phyloP scores from a whole-genome alignment of 2,329 filamentous ascomycete genomes.

The Ilyonectria destructans region DNA sequence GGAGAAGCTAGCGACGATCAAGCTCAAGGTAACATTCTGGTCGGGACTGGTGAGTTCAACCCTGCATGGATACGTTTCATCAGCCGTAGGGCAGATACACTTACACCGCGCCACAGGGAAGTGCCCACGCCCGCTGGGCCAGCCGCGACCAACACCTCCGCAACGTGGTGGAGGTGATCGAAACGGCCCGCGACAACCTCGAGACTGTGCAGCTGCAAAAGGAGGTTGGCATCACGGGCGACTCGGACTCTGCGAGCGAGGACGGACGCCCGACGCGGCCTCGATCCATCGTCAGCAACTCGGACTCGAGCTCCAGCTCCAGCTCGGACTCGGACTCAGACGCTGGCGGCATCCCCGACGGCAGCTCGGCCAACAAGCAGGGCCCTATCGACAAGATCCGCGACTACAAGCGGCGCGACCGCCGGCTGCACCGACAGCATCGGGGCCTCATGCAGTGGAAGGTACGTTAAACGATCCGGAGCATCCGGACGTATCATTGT shows the following conservation, averaged over 20 bases:
- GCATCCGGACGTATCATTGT: conserved; percentile 3
- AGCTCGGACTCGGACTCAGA: conserved; percentile 52
- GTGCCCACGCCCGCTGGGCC: conserved; percentile 56
- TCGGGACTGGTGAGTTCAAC: conserved; percentile 53
- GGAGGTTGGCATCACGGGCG: conserved; percentile 54
- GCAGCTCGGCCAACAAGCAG: conserved; percentile 61
- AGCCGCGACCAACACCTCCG: conserved; percentile 54
- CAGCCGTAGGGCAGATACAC: not conserved
- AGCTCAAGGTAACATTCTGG: conserved; percentile 57
- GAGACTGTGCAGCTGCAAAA: conserved; percentile 53
- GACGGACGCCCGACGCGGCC: conserved; percentile 21
- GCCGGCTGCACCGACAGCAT: conserved; percentile 76
- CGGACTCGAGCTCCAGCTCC: conserved; percentile 46
- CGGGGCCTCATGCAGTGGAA: conserved; percentile 83
- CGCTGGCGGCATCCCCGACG: conserved; percentile 55
- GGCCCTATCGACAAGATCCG: conserved; percentile 65
- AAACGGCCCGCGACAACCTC: conserved; percentile 57
- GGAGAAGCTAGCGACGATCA: conserved; percentile 63
- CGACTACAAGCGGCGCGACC: conserved; percentile 74
- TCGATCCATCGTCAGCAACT: conserved; percentile 42
- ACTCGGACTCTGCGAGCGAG: conserved; percentile 46
- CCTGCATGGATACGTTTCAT: not conserved
- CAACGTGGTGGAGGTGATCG: conserved; percentile 65
- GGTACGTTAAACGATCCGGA: conserved; percentile 46
- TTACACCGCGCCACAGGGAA: conserved; percentile 48